Conservation (phyloP, 2,329 filamentous ascomycete genomes). For the Colletotrichum caudatum region DNA sequence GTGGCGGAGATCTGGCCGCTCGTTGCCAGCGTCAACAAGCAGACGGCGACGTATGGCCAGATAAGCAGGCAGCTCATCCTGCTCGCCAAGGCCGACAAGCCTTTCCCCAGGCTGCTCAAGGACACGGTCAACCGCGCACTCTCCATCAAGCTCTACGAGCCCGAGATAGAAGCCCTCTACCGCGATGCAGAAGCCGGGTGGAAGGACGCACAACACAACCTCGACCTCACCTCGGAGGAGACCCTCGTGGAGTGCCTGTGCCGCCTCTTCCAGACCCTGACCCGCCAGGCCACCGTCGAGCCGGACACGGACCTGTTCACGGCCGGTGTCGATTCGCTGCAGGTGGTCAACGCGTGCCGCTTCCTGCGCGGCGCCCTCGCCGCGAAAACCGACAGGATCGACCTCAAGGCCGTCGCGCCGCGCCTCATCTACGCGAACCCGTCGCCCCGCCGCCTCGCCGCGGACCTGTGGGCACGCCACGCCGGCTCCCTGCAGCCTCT, state of each 20-base stretch:
- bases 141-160: constrained; percentile 55
- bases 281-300: constrained; percentile 37
- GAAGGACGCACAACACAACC: neutral
- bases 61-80: constrained; percentile 55
- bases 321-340: constrained; percentile 54
- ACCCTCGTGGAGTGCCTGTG: constrained; percentile 44
- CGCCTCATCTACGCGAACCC: neutral
- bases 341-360: constrained; percentile 47
- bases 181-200: constrained; percentile 18
- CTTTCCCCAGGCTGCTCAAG: constrained; percentile 59
- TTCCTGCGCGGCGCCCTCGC: neutral
- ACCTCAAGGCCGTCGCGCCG: neutral
- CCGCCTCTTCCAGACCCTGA: constrained; percentile 39
- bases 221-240: constrained; percentile 42
- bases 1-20: constrained; percentile 58
- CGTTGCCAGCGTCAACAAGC: constrained; percentile 56
- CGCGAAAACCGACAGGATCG: neutral
- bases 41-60: constrained; percentile 55
- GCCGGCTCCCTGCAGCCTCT: neutral
- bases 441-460: neutral
- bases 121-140: constrained; percentile 57
- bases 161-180: constrained; percentile 59
- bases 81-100: constrained; percentile 54
- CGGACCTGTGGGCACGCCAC: neutral
- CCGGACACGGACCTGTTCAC: constrained; percentile 52